phyloP scores from a whole-genome alignment of 2,329 filamentous ascomycete species.

The Neurospora crassa region DNA sequence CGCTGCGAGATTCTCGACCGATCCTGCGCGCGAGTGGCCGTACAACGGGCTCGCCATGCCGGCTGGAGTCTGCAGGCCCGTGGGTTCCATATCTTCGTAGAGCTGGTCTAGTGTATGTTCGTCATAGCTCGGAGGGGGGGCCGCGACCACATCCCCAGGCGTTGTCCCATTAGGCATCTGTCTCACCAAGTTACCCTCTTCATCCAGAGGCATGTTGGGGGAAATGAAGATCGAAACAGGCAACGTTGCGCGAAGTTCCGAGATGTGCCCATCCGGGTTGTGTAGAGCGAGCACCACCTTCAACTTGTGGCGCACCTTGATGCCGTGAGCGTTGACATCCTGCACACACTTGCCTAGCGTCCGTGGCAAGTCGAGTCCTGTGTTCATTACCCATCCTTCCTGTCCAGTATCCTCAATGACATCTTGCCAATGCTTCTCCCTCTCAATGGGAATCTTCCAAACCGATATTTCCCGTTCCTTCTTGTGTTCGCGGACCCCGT shows the following conservation, averaged over 20 bases:
- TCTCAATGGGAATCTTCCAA: constrained; percentile 46
- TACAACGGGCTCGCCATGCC: constrained; percentile 72
- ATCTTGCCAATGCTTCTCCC: constrained; percentile 58
- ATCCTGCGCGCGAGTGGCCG: constrained; percentile 62
- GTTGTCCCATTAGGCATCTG: constrained; percentile 43
- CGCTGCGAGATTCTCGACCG: constrained; percentile 67
- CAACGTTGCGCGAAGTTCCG: constrained; percentile 84
- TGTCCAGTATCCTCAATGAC: constrained; percentile 59
- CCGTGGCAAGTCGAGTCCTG: constrained; percentile 63
- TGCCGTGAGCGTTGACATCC: constrained; percentile 77
- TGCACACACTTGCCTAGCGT: constrained; percentile 77
- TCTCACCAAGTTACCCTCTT: constrained; percentile 69
- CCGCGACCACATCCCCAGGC: constrained; percentile 46
- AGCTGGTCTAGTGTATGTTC: constrained; percentile 83
- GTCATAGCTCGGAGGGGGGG: constrained; percentile 87
- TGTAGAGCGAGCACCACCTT: constrained; percentile 84
- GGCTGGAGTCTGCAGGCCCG: constrained; percentile 67
- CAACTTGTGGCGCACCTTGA: constrained; percentile 88
- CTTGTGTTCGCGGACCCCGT: constrained; percentile 47
- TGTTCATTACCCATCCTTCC: constrained; percentile 54
- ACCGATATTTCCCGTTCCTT: constrained; percentile 53
- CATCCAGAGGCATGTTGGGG: constrained; percentile 80
- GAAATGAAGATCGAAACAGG: constrained; percentile 94
- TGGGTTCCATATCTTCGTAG: constrained; percentile 76
- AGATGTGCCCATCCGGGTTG: constrained; percentile 91